These are phyloP conservation scores for Geotrichum fermentans DNA, from an alignment of 1,139 yeast genomes.

Conservation along the genomic window DNA sequence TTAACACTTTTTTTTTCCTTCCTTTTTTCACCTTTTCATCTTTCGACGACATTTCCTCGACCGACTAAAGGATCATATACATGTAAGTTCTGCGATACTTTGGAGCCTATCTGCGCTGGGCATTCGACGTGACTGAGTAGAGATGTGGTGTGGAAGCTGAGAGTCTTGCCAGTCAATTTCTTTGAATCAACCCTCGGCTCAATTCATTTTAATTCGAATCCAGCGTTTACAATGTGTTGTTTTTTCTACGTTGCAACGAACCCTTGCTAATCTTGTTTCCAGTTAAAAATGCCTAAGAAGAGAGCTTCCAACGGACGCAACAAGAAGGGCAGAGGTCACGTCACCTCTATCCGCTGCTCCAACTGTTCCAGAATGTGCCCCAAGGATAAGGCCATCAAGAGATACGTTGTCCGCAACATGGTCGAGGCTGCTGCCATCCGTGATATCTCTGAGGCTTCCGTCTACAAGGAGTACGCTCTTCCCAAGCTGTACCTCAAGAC, in stretches of 20 bases:
- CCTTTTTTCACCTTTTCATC: not conserved
- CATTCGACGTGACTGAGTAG: too few species aligned
- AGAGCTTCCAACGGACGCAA: conserved; percentile 99
- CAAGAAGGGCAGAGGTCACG: conserved; percentile 99
- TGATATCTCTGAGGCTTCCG: conserved; percentile 99
- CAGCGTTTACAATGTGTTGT: too few species aligned
- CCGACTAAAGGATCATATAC: conserved; percentile 14
- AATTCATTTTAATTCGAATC: too few species aligned
- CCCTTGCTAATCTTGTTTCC: conserved; percentile 1
- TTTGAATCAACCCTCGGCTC: too few species aligned
- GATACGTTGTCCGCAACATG: conserved; percentile 99
- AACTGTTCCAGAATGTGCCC: conserved; percentile 99
- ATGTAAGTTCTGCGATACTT: too few species aligned
- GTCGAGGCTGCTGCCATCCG: conserved; percentile 99
- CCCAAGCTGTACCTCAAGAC: conserved; percentile 99
- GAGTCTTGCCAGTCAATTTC: too few species aligned
- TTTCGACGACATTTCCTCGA: conserved; percentile 10
- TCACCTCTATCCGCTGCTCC: conserved; percentile 98
- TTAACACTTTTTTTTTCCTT: not conserved
- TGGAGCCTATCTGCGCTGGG: too few species aligned
- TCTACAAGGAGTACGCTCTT: conserved; percentile 97
- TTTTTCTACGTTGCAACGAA: too few species aligned
- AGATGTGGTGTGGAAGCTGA: too few species aligned
- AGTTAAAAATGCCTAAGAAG: conserved; percentile 93
- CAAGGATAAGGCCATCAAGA: conserved; percentile 99